These are phyloP conservation scores for Coniochaeta hoffmannii DNA, from an alignment of 2,329 filamentous ascomycete species.

Conservation along the genomic window DNA sequence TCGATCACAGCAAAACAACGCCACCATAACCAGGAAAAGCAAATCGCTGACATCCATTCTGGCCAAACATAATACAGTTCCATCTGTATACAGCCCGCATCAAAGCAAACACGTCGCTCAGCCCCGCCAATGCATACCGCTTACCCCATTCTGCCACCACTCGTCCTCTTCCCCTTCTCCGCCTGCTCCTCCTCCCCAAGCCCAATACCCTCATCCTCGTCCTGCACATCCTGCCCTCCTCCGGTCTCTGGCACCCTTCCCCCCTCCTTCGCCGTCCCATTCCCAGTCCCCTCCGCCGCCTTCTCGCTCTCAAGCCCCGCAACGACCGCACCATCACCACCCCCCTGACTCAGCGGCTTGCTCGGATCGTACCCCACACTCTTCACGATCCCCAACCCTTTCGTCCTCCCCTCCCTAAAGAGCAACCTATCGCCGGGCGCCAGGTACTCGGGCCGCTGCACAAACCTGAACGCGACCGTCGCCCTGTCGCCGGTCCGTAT, in stretches of 20 bases:
- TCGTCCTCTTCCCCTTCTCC: background rate
- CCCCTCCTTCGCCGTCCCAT: background rate
- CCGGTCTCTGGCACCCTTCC: too few species aligned
- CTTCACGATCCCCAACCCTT: constrained; percentile 92
- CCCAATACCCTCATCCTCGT: too few species aligned
- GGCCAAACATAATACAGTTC: background rate
- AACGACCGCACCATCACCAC: background rate
- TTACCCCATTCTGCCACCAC: background rate
- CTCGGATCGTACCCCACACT: constrained; percentile 74
- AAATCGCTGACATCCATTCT: too few species aligned
- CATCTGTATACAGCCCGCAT: background rate
- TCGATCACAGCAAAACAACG: too few species aligned
- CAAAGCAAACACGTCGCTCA: background rate
- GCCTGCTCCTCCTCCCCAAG: too few species aligned
- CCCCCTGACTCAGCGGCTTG: constrained; percentile 29
- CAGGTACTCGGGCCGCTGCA: constrained; percentile 89
- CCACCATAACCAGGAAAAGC: background rate
- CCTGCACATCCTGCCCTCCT: too few species aligned
- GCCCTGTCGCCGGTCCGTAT: constrained; percentile 94
- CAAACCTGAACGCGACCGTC: constrained; percentile 87
- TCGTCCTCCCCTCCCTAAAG: constrained; percentile 91
- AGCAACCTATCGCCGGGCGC: constrained; percentile 81
- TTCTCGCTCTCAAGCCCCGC: too few species aligned
- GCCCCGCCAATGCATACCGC: background rate
- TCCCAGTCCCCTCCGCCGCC: background rate